phyloP scores from a whole-genome alignment of 2,329 filamentous ascomycete species.

The Microsporum canis region DNA sequence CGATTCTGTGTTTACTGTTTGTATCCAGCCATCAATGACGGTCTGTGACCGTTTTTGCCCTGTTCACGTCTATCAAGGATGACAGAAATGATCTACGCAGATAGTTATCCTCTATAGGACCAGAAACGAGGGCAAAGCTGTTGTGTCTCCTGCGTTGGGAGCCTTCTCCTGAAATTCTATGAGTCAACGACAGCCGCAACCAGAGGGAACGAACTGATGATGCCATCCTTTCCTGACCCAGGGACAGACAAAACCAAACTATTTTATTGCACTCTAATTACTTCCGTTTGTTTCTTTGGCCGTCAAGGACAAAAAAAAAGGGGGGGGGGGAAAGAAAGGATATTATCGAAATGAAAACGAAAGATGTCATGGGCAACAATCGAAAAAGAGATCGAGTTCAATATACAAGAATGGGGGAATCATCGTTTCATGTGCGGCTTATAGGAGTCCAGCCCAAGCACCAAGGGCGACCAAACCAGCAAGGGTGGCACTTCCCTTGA shows the following conservation, averaged over 20 bases:
- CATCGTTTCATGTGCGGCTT: not conserved
- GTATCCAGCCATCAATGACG: too few relatives aligned
- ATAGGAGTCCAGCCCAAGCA: not conserved
- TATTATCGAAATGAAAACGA: not conserved
- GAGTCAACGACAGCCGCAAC: too few relatives aligned
- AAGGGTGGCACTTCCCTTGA: not conserved
- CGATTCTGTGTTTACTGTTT: too few relatives aligned
- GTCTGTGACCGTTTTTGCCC: too few relatives aligned
- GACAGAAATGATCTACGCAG: too few relatives aligned
- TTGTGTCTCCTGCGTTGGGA: too few relatives aligned
- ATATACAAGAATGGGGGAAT: not conserved
- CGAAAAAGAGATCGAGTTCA: not conserved
- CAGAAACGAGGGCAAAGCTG: too few relatives aligned
- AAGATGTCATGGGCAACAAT: not conserved
- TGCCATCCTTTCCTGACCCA: not conserved
- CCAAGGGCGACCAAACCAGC: not conserved
- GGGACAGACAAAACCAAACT: not conserved
- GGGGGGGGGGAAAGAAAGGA: not conserved
- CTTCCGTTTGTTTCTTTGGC: not conserved
- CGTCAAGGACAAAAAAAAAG: not conserved
- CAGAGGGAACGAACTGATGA: not conserved
- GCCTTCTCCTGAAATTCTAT: too few relatives aligned
- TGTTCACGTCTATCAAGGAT: too few relatives aligned
- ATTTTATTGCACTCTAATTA: slow-evolving; percentile 3
- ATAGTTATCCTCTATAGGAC: too few relatives aligned